Percentiles rank a stretch among this genome's conserved stretches.
phyloP scores from a whole-genome alignment of 2,329 filamentous ascomycete genomes.

The Didymella pinodella region DNA sequence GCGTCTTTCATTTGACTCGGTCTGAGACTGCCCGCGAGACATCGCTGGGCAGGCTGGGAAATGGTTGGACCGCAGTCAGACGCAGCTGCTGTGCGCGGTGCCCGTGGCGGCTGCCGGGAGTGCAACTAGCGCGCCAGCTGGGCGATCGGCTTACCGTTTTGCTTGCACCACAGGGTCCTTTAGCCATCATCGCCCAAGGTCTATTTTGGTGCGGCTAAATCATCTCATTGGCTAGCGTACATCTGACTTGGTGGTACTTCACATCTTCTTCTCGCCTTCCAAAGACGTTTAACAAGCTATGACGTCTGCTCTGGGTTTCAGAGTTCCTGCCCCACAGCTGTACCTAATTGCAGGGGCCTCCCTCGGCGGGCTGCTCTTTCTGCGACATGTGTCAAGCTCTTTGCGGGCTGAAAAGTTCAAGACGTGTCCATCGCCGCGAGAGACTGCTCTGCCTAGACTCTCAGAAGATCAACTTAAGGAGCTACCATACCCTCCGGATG shows the following conservation, averaged over 20 bases:
- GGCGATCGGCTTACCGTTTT: conserved; percentile 16
- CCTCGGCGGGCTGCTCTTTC: conserved; percentile 37
- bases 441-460: conserved; percentile 38
- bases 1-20: conserved; percentile 20
- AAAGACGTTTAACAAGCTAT: conserved; percentile 21
- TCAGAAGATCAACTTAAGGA: conserved; percentile 26
- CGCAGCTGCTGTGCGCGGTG: conserved; percentile 7
- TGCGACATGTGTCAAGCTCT: conserved; percentile 32
- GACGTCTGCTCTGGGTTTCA: conserved; percentile 25
- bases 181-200: conserved; percentile 7
- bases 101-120: conserved; percentile 14
- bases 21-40: conserved; percentile 1
- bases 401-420: conserved; percentile 25
- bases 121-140: conserved; percentile 15
- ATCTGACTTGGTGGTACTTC: conserved; percentile 7
- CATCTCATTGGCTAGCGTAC: conserved; percentile 29
- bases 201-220: conserved; percentile 28
- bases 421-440: conserved; percentile 40
- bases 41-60: not conserved
- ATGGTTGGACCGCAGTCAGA: not conserved
- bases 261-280: conserved; percentile 22
- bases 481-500: conserved; percentile 71
- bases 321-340: conserved; percentile 27
- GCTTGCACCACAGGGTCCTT: conserved; percentile 10
- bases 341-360: conserved; percentile 38